Evolutionary conservation across 208 protist genomes (phyloP).

Genomic region (Dictyostelium gargantuum): DNA sequence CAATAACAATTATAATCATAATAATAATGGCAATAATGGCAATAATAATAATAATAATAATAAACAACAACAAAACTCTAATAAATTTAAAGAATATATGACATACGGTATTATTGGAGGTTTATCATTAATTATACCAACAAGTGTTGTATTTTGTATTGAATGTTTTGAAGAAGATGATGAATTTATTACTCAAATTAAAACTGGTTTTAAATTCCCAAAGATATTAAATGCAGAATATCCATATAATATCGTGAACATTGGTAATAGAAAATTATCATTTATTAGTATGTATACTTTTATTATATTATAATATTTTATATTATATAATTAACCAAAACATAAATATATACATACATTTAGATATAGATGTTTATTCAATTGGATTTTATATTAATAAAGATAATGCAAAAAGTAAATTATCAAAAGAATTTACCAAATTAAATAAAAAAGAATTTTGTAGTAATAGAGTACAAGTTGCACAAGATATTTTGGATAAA

Average conservation of each 20-base stretch:
- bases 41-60: constrained; percentile 11
- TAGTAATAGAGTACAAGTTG: background rate
- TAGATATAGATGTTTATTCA: constrained; percentile 53
- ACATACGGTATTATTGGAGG: background rate
- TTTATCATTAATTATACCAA: background rate
- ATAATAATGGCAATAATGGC: background rate
- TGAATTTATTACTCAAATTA: constrained; percentile 15
- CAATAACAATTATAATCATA: background rate
- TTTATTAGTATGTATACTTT: background rate
- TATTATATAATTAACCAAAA: too few species aligned
- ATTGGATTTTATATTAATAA: constrained; percentile 43
- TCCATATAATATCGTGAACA: background rate
- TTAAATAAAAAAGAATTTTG: background rate
- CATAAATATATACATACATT: too few species aligned
- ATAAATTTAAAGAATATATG: background rate
- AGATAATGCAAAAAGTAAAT: background rate
- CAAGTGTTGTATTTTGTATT: background rate
- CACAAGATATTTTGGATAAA: background rate
- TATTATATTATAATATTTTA: background rate
- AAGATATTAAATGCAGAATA: constrained; percentile 14
- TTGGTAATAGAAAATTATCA: constrained; percentile 9
- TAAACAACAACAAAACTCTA: background rate
- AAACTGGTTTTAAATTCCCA: constrained; percentile 53
- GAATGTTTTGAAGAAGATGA: constrained; percentile 41
- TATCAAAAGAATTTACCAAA: background rate